Base-by-base conservation (phyloP, 208 protist species). In the Leishmania braziliensis region DNA sequence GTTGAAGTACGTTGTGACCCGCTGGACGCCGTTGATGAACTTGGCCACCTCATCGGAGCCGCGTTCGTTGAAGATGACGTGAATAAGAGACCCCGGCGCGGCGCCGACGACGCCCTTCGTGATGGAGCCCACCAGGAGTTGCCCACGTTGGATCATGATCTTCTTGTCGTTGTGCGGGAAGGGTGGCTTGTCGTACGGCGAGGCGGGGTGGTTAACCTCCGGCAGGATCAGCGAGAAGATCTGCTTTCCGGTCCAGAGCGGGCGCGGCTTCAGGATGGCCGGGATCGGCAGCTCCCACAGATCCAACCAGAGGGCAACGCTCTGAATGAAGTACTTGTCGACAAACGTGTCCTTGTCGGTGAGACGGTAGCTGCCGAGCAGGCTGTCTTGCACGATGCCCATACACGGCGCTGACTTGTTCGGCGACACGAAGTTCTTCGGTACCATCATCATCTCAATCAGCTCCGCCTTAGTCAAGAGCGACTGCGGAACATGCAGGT, bases 231-330 rank as follows among this genome's bases (percentile, higher is more conserved):
- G 79, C 20, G 98, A 99, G 84, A 99, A 99, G 33, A 99, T 76
- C 91, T 99, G 99, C 95, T 99, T 99, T 66, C 99, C 99, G 3
- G 99, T 99, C 99, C 99, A 99, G 14, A 99, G 84, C 43, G 93
- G 95, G 39, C 93, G 89, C 74, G 86, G 99, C 89, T 99, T 99
- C 20, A 99, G 83, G 68, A 99, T 99, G 48, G 99, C 98, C 12
- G 99, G 99, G 39, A 95, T 87, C 29, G 99, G 99, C 26, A 99
- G 73, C 84, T 99, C 93, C 89, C 92, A 99, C 10, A 92, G 63
- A 72, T 98, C 92, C n/a, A 99, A 77, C 89, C 97, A 99, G 89
- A 99, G 98, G 9, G 99, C 89, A 3, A 99, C 89, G 83, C 99
- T 99, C 95, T 99, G 99, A 68, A 99, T 90, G 68, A 99, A 90